Evolutionary conservation across 495 filamentous ascomycete genomes (phyloP).

Genomic region (Neurospora pannonica): DNA sequence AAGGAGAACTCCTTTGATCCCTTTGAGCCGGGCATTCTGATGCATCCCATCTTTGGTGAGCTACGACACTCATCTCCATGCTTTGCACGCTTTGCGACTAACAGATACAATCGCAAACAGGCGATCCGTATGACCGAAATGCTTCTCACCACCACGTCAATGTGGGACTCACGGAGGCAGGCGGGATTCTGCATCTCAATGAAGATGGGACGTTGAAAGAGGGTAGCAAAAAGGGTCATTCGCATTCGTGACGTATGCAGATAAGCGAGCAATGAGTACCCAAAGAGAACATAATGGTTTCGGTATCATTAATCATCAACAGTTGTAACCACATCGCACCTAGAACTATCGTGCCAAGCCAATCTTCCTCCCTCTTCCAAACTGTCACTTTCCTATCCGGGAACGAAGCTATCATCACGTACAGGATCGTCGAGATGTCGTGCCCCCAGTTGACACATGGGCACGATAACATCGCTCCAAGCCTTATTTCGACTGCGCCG

Average conservation of each 20-base stretch:
- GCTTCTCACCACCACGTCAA: neutral
- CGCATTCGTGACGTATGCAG: neutral
- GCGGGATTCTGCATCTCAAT: neutral
- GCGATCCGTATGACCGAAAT: constrained; percentile 3
- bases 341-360: neutral
- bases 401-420: neutral
- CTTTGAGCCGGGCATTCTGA: neutral
- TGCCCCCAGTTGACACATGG: neutral
- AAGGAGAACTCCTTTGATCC: constrained; percentile 1
- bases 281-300: neutral
- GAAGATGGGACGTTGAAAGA: neutral
- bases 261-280: neutral
- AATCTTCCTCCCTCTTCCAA: neutral
- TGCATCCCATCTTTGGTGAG: constrained; percentile 4
- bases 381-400: neutral
- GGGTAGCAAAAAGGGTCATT: neutral
- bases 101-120: neutral
- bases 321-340: neutral
- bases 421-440: neutral
- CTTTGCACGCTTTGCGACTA: neutral
- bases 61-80: neutral
- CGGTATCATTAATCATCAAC: neutral
- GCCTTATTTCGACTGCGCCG: neutral
- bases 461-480: neutral
- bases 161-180: neutral